These are phyloP conservation scores for Aspergillus haitiensis DNA, from an alignment of 495 filamentous ascomycete species.

Conservation along the genomic window DNA sequence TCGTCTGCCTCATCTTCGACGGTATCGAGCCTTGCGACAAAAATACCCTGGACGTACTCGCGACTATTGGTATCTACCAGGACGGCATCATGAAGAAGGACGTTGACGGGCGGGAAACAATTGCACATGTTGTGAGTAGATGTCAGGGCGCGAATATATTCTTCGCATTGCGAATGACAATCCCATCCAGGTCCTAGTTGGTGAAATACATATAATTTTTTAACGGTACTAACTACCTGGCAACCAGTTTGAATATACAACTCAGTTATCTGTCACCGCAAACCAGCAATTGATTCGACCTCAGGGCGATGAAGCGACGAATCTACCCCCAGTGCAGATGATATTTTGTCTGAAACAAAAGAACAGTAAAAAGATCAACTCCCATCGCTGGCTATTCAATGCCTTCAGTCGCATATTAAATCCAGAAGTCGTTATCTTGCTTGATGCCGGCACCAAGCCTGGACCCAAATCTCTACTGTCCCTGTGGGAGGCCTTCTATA, in stretches of 20 bases:
- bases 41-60: conserved; percentile 87
- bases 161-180: too few relatives aligned
- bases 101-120: conserved; percentile 93
- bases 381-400: conserved; percentile 97
- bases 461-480: conserved; percentile 87
- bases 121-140: conserved; percentile 75
- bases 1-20: conserved; percentile 96
- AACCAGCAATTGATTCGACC: conserved; percentile 95
- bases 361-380: conserved; percentile 99
- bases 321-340: conserved; percentile 93
- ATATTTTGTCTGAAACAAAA: conserved; percentile 99
- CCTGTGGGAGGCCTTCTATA: conserved; percentile 98
- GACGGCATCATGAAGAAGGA: conserved; percentile 98
- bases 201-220: too few relatives aligned
- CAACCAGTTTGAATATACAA: conserved; percentile 89
- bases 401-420: conserved; percentile 96
- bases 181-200: neutral
- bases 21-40: conserved; percentile 98
- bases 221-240: conserved; percentile 7
- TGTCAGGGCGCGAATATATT: too few relatives aligned
- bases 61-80: conserved; percentile 93
- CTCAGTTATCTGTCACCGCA: conserved; percentile 92
- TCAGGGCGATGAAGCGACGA: conserved; percentile 76
- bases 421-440: conserved; percentile 92
- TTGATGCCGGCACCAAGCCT: conserved; percentile 96